Base-by-base conservation (phyloP, 2,329 filamentous ascomycete species). In the Hypoxylon sp. region DNA sequence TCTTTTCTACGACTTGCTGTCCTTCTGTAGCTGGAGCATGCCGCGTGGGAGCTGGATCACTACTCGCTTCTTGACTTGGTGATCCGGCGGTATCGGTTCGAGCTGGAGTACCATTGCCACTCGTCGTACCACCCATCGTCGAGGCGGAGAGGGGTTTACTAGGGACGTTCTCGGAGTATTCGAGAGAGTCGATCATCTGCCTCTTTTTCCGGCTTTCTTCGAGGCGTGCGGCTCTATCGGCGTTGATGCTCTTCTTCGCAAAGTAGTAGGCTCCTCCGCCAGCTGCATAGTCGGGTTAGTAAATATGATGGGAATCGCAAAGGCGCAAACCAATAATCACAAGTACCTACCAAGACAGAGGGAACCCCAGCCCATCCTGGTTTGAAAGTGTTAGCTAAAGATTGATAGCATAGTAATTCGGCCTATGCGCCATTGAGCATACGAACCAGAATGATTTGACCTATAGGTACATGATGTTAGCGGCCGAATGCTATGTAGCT, bases 251-350 rank as follows among this genome's bases (percentile, higher is more conserved):
- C 75, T 88, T 86, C 85, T 99, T 99, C 68, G 95, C 95, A 77
- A 97, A 97, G 82, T 92, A 93, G 84, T 98, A 99, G 73, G 94
- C 93, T 67, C 90, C 92, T 69, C 88, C 95, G 75, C 94, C 95
- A 70, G 94, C 93, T 93, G 47, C 28, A 62, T 65, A 66, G 72
- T 72, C 63, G 32, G 19, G 41, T 13, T 8, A 46, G 39, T 65
- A 28, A 68, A 64, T 32, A 30, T 62, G 56, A 61, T 64, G 57
- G 60, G 55, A 47, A 19, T 47, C 24, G 46, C 5, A 53, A 26
- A 20, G 17, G 19, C 34, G 49, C 50, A 34, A 53, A 19, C 26
- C 20, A 24, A 22, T 26, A 50, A 26, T 54, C 3, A 6, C 6
- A 24, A 59, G 55, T 24, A 74, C 88, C 62, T 86, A 93, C 91